A percentile compares a stretch with the other conserved stretches of the same genome.
Evolutionary conservation across 2,329 filamentous ascomycete genomes (phyloP).

Genomic region (Emmonsiellopsis sp.): DNA sequence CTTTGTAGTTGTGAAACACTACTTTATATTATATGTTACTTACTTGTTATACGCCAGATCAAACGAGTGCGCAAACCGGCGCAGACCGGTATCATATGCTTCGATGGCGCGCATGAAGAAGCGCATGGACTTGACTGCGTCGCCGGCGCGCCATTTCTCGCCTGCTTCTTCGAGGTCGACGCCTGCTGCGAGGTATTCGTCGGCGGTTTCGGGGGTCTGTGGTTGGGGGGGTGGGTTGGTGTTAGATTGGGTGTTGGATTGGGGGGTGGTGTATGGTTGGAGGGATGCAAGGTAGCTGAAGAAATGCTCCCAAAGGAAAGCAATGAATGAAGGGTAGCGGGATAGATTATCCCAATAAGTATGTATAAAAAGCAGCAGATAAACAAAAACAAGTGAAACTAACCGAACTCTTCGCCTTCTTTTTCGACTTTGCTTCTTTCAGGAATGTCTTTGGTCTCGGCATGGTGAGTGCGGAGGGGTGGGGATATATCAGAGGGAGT

Average conservation of each 20-base stretch:
- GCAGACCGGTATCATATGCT: constrained; percentile 55
- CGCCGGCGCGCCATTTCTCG: constrained; percentile 65
- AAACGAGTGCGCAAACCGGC: constrained; percentile 52
- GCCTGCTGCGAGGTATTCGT: constrained; percentile 59
- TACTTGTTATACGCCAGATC: constrained; percentile 70
- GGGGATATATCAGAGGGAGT: not conserved
- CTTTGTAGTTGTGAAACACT: not conserved
- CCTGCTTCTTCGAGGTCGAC: constrained; percentile 63
- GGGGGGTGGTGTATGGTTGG: too few species aligned
- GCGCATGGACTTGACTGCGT: constrained; percentile 55
- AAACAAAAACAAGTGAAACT: not conserved
- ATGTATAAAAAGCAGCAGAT: not conserved
- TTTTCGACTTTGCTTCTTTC: constrained; percentile 35
- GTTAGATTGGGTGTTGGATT: not conserved
- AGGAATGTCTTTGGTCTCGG: constrained; percentile 31
- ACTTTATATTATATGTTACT: constrained; percentile 16
- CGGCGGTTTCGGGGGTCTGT: constrained; percentile 48
- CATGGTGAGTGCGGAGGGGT: constrained; percentile 20
- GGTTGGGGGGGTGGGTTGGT: constrained; percentile 11
- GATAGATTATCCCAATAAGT: too few species aligned
- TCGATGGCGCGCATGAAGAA: constrained; percentile 55
- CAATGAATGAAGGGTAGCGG: too few species aligned
- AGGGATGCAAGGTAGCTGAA: too few species aligned
- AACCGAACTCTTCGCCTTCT: constrained; percentile 34
- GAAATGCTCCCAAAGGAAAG: too few species aligned